These are phyloP conservation scores for Jimgerdemannia flammicorona DNA, from an alignment of 192 early-diverging fungal genomes.

Conservation along the genomic window DNA sequence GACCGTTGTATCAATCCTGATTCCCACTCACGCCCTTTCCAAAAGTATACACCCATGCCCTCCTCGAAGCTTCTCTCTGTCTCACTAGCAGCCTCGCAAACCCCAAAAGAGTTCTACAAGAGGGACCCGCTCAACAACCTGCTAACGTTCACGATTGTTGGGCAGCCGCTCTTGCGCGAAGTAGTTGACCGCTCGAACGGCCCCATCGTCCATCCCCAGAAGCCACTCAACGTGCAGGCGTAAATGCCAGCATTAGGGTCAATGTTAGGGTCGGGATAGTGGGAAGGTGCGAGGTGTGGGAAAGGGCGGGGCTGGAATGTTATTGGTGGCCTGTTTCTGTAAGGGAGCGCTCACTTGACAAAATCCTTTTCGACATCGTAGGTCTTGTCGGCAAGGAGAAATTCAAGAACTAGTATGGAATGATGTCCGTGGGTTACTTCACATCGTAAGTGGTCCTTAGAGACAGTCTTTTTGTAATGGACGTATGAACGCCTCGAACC, in stretches of 20 bases:
- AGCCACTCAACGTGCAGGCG: constrained; percentile 39
- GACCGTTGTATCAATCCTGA: constrained; percentile 30
- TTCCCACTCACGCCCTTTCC: constrained; percentile 31
- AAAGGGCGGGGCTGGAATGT: no score
- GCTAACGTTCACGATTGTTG: constrained; percentile 63
- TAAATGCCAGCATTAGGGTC: no score
- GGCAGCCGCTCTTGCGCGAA: constrained; percentile 35
- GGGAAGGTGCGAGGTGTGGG: no score
- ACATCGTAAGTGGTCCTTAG: constrained; percentile 42
- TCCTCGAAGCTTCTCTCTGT: no score
- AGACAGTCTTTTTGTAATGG: no score
- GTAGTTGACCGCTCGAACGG: neutral
- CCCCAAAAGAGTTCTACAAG: constrained; percentile 40
- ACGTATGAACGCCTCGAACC: no score
- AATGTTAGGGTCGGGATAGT: no score
- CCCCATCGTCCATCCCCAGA: constrained; percentile 2
- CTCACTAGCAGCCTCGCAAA: no score
- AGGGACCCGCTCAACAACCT: constrained; percentile 83
- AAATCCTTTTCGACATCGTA: no score
- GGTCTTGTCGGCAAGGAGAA: constrained; percentile 89
- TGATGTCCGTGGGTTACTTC: constrained; percentile 85
- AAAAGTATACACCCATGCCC: constrained; percentile 10
- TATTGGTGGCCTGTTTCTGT: no score
- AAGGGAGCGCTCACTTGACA: no score
- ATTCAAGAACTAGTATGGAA: constrained; percentile 85